phyloP scores from a whole-genome alignment of 1,284 basidiomycete species.

The Cryptococcus maquisensis region DNA sequence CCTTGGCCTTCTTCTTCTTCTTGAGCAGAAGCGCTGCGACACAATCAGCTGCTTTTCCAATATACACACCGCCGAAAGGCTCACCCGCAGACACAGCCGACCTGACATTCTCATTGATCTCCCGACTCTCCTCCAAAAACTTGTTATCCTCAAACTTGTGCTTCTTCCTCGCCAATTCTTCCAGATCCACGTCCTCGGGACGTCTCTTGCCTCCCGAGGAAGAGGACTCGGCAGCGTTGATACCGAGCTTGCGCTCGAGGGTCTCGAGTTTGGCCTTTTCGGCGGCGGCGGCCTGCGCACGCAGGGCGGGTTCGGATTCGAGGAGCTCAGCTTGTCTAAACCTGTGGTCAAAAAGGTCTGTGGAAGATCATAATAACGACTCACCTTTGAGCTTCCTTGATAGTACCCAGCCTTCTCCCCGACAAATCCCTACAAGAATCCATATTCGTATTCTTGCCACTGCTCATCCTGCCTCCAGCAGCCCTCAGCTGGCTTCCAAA shows the following conservation, averaged over 20 bases:
- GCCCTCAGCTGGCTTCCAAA: conserved; percentile 95
- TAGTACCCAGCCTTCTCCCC: conserved; percentile 81
- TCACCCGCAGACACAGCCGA: conserved; percentile 79
- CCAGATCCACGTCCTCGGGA: conserved; percentile 51
- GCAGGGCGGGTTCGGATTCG: conserved; percentile 74
- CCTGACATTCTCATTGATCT: conserved; percentile 88
- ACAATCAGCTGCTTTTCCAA: background rate
- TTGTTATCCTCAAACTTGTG: conserved; percentile 87
- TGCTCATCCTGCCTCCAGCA: conserved; percentile 95
- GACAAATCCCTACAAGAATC: conserved; percentile 92
- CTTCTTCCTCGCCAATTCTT: conserved; percentile 64
- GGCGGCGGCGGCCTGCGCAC: conserved; percentile 71
- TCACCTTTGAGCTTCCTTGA: conserved; percentile 93
- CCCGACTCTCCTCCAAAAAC: conserved; percentile 85
- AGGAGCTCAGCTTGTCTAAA: conserved; percentile 80
- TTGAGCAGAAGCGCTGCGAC: conserved; percentile 60
- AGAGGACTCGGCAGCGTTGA: conserved; percentile 45
- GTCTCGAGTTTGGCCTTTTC: conserved; percentile 80
- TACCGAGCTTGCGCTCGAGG: conserved; percentile 74
- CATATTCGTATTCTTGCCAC: conserved; percentile 89
- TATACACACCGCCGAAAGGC: conserved; percentile 22
- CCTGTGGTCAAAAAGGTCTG: background rate
- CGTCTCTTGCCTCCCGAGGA: conserved; percentile 39
- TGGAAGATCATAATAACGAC: conserved; percentile 11
- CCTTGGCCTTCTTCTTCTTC: conserved; percentile 80